Percentiles rank a stretch among this genome's conserved stretches.
Evolutionary conservation across 306 rosid species (phyloP).

Genomic region (Vigna mungo): DNA sequence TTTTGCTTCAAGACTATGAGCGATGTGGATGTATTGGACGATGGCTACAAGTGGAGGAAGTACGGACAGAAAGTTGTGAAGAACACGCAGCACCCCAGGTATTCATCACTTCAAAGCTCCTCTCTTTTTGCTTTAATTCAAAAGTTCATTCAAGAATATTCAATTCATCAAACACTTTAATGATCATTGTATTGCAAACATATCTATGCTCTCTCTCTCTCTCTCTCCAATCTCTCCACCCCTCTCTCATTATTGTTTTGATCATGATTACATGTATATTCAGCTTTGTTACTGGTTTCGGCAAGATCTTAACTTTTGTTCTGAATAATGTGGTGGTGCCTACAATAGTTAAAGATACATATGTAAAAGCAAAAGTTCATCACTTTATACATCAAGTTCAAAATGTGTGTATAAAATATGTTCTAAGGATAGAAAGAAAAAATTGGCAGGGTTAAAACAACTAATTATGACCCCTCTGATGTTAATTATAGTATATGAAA

Average conservation of each 20-base stretch:
- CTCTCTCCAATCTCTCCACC: slow-evolving; percentile 31
- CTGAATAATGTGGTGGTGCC: slow-evolving; percentile 41
- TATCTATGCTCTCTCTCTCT: slow-evolving; percentile 41
- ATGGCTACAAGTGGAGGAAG: slow-evolving; percentile 99
- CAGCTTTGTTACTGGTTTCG: slow-evolving; percentile 40
- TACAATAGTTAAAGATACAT: slow-evolving; percentile 39
- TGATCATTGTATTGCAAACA: slow-evolving; percentile 41
- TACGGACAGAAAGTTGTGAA: slow-evolving; percentile 99
- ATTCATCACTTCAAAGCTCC: neutral
- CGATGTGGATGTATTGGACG: slow-evolving; percentile 96
- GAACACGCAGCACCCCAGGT: slow-evolving; percentile 99
- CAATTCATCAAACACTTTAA: slow-evolving; percentile 41
- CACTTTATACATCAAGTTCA: slow-evolving; percentile 35
- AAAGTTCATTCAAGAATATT: slow-evolving; percentile 30
- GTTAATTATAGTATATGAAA: neutral
- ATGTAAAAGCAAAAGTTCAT: slow-evolving; percentile 12
- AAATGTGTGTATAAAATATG: neutral
- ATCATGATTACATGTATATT: slow-evolving; percentile 51
- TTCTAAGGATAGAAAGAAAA: slow-evolving; percentile 1
- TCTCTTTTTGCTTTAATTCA: slow-evolving; percentile 38
- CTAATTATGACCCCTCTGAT: slow-evolving; percentile 4
- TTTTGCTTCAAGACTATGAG: slow-evolving; percentile 98
- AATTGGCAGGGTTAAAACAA: slow-evolving; percentile 5
- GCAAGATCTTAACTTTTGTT: slow-evolving; percentile 34
- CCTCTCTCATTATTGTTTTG: slow-evolving; percentile 39